Percentiles rank a stretch among this genome's conserved stretches.
Evolutionary conservation across 345 rosid species (phyloP).

Genomic region (Linum usitatissimum): DNA sequence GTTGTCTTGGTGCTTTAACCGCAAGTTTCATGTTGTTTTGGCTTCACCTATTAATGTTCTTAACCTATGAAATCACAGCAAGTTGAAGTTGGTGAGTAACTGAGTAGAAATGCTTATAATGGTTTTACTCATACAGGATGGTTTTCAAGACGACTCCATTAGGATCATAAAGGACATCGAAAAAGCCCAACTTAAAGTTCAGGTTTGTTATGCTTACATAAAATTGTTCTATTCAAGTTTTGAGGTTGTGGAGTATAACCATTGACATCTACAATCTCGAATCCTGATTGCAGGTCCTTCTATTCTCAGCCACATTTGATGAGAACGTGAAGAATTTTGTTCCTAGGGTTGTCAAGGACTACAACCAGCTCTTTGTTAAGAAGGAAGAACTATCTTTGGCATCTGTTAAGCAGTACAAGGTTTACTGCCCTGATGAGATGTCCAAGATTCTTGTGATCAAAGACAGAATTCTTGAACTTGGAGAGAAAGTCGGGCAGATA

Average conservation of each 20-base stretch:
- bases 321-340: constrained; percentile 79
- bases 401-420: constrained; percentile 87
- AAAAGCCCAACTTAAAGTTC: constrained; percentile 40
- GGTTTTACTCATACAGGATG: constrained; percentile 52
- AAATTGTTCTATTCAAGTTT: neutral
- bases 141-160: constrained; percentile 81
- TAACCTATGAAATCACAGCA: neutral
- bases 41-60: too few species aligned
- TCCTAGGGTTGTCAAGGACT: constrained; percentile 39
- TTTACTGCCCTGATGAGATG: constrained; percentile 62
- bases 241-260: neutral
- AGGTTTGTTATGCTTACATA: constrained; percentile 39
- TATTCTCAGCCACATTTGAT: constrained; percentile 87
- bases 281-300: constrained; percentile 45
- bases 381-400: constrained; percentile 81
- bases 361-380: constrained; percentile 83
- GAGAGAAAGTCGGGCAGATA: constrained; percentile 72
- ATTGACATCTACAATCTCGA: constrained; percentile 3
- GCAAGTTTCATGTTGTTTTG: too few species aligned
- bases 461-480: constrained; percentile 75
- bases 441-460: constrained; percentile 62
- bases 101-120: constrained; percentile 3
- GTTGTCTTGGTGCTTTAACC: too few species aligned
- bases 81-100: neutral
- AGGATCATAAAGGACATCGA: constrained; percentile 77